Percentiles rank a stretch among this genome's conserved stretches.
These are phyloP conservation scores for Miscanthus lutarioriparius DNA, from an alignment of 176 grass and related monocot species.

Conservation along the genomic window DNA sequence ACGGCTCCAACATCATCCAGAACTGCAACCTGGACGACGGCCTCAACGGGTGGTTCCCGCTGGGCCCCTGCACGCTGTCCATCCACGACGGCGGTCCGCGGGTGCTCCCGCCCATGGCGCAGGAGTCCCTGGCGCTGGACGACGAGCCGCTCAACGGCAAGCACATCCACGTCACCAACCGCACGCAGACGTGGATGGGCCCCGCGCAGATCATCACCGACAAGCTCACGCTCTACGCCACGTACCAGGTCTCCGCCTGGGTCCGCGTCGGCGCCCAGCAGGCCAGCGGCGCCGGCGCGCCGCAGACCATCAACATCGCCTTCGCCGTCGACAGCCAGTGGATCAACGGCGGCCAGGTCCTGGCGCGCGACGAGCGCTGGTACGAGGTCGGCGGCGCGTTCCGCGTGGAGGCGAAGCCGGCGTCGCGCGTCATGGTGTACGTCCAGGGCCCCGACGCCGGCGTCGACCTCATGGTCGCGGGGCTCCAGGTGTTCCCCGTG, in stretches of 20 bases:
- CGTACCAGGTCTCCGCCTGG: slow-evolving; percentile 86
- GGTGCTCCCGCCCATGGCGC: slow-evolving; percentile 66
- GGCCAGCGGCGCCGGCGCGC: slow-evolving; percentile 6
- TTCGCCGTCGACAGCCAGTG: slow-evolving; percentile 67
- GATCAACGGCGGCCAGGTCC: slow-evolving; percentile 76
- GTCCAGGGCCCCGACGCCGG: slow-evolving; percentile 68
- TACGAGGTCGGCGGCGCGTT: slow-evolving; percentile 84
- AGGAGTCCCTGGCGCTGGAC: slow-evolving; percentile 50
- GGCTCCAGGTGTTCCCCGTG: slow-evolving; percentile 73
- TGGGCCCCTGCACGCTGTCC: slow-evolving; percentile 57
- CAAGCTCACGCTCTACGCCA: slow-evolving; percentile 59
- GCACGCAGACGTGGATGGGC: slow-evolving; percentile 91
- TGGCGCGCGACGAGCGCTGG: slow-evolving; percentile 67
- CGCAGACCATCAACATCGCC: slow-evolving; percentile 57
- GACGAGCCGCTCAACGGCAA: slow-evolving; percentile 68
- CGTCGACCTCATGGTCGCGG: slow-evolving; percentile 85
- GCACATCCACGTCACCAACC: slow-evolving; percentile 68
- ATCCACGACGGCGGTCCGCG: slow-evolving; percentile 61
- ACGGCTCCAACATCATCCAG: slow-evolving; percentile 76
- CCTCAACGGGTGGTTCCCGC: slow-evolving; percentile 60
- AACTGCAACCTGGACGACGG: slow-evolving; percentile 72
- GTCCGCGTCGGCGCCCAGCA: slow-evolving; percentile 50
- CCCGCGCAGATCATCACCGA: slow-evolving; percentile 72
- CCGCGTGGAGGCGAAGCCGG: slow-evolving; percentile 58
- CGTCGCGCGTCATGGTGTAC: slow-evolving; percentile 60